Evolutionary conservation across 2,329 filamentous ascomycete genomes (phyloP), one percentile per base, ranked within the genome.

Genomic region (Botrytis paeoniae): DNA sequence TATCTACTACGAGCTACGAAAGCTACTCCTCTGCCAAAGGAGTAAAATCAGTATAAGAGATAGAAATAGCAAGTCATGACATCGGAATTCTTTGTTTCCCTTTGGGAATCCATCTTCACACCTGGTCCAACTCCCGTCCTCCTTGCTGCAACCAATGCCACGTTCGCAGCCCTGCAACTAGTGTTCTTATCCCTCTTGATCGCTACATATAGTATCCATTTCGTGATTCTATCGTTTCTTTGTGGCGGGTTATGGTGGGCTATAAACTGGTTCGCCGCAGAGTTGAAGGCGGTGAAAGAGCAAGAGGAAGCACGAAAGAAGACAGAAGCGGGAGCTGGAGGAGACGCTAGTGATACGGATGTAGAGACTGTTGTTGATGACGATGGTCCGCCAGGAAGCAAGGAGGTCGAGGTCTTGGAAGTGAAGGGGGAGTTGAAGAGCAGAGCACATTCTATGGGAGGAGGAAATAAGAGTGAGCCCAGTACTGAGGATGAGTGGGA

Each of bases 401-500:
- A 78, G 74, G 77, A 78, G 39, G 77, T 79, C 4, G 80, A 80
- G 71, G 68, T 77, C 4, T 22, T 78, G 48, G 76, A 79, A 39
- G 62, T 14, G 14, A 75, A 48, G n/a, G 78, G 78, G n/a, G 76
- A 79, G 57, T 69, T 81, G 60, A 80, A 76, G 65, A 78, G 76
- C 60, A 76, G 78, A 41, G 72, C 79, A 77, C 73, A 78, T 62
- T n/a, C 62, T 22, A 37, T 3, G 22, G 78, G 82, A 65, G 81
- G 83, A 69, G 85, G 85, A 54, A 85, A 83, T 37, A 88, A 86
- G 81, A 85, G 85, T 74, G 86, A 87, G 70, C 82, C 85, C n/a
- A 95, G 94, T 83, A 98, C 95, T 7, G 95, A 98, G 84, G 95
- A 95, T 80, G 95, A 98, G 83, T 98, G 95, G 95, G 95, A 98